These are phyloP conservation scores for Macaranga tanarius DNA, from an alignment of 441 rosid species.

Conservation along the genomic window DNA sequence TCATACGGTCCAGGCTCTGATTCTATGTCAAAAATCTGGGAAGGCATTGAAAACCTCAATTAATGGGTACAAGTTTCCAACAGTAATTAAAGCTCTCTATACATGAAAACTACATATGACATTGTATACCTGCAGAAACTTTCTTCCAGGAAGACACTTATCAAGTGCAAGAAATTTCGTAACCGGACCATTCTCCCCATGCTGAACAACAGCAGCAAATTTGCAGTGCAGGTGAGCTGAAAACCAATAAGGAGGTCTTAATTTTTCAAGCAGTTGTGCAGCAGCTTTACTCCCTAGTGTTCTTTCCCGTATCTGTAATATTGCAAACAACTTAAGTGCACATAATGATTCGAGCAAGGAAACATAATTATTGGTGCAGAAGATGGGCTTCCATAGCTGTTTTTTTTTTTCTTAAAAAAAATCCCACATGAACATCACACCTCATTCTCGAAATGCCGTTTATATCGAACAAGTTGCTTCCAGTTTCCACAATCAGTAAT, in stretches of 20 bases:
- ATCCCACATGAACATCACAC: conserved; percentile 26
- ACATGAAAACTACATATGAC: conserved; percentile 15
- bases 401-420: too few species aligned
- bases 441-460: conserved; percentile 65
- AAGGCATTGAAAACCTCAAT: conserved; percentile 24
- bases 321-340: conserved; percentile 20
- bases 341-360: conserved; percentile 1
- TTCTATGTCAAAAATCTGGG: conserved; percentile 74
- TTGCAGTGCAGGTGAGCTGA: conserved; percentile 92
- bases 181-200: conserved; percentile 57
- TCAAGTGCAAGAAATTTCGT: conserved; percentile 93
- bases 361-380: neutral
- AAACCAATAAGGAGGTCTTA: conserved; percentile 84
- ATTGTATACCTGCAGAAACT: conserved; percentile 62
- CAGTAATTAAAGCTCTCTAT: conserved; percentile 12
- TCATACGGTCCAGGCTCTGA: conserved; percentile 76
- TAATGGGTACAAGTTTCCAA: conserved; percentile 24
- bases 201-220: conserved; percentile 84
- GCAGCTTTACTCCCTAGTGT: conserved; percentile 88
- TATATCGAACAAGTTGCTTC: conserved; percentile 53
- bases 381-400: neutral
- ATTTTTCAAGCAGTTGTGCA: conserved; percentile 69
- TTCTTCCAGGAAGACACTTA: conserved; percentile 74
- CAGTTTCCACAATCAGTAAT: conserved; percentile 80
- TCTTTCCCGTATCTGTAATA: conserved; percentile 51